Base-by-base conservation (phyloP, 306 rosid genomes). In the Cucurbita argyrosperma region DNA sequence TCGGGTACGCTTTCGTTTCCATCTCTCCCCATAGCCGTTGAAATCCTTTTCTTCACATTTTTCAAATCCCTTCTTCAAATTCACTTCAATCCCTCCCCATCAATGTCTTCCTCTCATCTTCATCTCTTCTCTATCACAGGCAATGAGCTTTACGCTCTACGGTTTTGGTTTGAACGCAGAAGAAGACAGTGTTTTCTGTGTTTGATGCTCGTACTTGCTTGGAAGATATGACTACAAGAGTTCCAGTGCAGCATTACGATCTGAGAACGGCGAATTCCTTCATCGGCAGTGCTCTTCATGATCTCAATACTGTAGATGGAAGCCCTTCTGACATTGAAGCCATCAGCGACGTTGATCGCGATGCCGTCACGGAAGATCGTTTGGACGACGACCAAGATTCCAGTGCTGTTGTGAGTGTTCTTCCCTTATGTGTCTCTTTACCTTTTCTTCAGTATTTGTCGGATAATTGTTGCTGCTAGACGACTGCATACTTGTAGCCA, bases 171-270 rank as follows among this genome's bases (percentile, higher is more conserved):
- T 16, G 30, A 23, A 5, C 58, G 74, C 30, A 50, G 74, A 16
- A 70, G 39, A 21, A 1, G 46, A 15, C 53, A 18, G 16, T 51
- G 55, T 45, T 30, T 50, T 49, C 39, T 70, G 74, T 16, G 16
- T 7, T 40, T 72, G 52, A 19, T 35, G 3, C 21, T 72, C 23
- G 30, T 51, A 5, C 54, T 56, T 10, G 18, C 21, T 57, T 23
- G 4, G 14, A 3, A 65, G 81, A 51, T 45, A 91, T 92, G 98
- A 85, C 86, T 77, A 61, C 87, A 65, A 90, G 97, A 89, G 89
- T 87, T 89, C 96, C 96, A 67, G 89, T 88, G 39, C 96, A 90
- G 81, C 96, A 88, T 84, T 93, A 90, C 87, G 85, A 84, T 78
- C 91, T 93, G 76, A 85, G 89, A 73, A 87, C 98, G 6, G 85